Percentiles rank a stretch among this genome's conserved stretches.
phyloP scores from a whole-genome alignment of 176 grass and related monocot species.

The Lolium perenne region DNA sequence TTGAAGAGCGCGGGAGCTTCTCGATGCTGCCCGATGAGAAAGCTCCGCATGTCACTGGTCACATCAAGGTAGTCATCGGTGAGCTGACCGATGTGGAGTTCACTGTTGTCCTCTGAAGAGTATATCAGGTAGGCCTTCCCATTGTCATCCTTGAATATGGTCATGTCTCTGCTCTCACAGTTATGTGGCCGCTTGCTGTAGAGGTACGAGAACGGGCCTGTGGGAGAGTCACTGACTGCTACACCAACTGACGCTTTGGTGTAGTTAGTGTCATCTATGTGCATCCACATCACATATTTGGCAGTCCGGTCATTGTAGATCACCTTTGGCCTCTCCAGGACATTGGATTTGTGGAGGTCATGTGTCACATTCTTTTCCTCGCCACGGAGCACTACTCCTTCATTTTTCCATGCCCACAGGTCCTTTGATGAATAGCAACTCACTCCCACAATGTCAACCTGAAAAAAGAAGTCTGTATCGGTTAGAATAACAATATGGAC shows the following conservation, averaged over 20 bases:
- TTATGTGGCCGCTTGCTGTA: slow-evolving; percentile 87
- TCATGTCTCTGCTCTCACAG: slow-evolving; percentile 97
- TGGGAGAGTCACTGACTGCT: slow-evolving; percentile 63
- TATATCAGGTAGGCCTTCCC: slow-evolving; percentile 93
- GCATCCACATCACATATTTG: slow-evolving; percentile 99
- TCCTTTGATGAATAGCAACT: slow-evolving; percentile 97
- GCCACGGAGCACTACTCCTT: slow-evolving; percentile 81
- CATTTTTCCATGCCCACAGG: slow-evolving; percentile 89
- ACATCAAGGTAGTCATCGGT: slow-evolving; percentile 91
- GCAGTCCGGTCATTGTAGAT: slow-evolving; percentile 82
- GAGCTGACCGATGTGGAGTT: slow-evolving; percentile 80
- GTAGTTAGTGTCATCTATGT: slow-evolving; percentile 92
- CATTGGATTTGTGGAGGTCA: slow-evolving; percentile 94
- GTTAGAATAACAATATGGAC: slow-evolving; percentile 23
- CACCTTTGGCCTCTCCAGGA: slow-evolving; percentile 97
- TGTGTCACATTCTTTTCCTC: slow-evolving; percentile 75
- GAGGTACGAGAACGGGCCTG: slow-evolving; percentile 81
- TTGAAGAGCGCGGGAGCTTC: slow-evolving; percentile 92
- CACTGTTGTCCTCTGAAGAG: slow-evolving; percentile 91
- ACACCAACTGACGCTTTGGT: slow-evolving; percentile 92
- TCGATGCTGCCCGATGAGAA: slow-evolving; percentile 75
- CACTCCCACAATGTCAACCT: slow-evolving; percentile 96
- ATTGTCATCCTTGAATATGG: slow-evolving; percentile 92
- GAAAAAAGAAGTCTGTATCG: slow-evolving; percentile 8
- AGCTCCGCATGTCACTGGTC: slow-evolving; percentile 53